Percentiles rank a stretch among this genome's conserved stretches.
phyloP scores from a whole-genome alignment of 192 early-diverging fungal genomes.

The Podila epicladia region DNA sequence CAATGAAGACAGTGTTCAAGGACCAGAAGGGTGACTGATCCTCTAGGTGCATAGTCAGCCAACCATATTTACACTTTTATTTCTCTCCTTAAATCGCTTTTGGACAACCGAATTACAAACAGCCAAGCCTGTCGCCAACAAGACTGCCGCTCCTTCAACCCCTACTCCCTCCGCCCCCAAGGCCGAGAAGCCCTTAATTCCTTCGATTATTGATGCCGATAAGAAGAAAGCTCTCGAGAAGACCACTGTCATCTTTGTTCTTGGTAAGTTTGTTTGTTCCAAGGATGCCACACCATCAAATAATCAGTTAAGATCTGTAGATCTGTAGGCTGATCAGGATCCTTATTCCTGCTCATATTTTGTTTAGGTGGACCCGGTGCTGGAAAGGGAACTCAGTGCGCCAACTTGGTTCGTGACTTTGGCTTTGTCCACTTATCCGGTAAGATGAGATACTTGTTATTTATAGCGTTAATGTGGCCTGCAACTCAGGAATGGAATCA shows the following conservation, averaged over 20 bases:
- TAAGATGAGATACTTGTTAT: slow-evolving; percentile 25
- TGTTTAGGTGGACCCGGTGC: slow-evolving; percentile 77
- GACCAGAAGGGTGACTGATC: no score
- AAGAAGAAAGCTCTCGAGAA: slow-evolving; percentile 54
- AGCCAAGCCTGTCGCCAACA: slow-evolving; percentile 12
- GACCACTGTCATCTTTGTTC: slow-evolving; percentile 88
- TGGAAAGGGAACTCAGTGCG: slow-evolving; percentile 98
- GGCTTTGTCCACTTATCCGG: slow-evolving; percentile 95
- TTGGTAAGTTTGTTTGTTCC: slow-evolving; percentile 61
- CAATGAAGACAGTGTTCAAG: no score
- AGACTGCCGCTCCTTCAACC: slow-evolving; percentile 10
- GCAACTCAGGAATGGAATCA: no score
- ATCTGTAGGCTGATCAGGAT: not conserved
- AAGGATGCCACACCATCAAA: not conserved
- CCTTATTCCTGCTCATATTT: no score
- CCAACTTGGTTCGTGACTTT: slow-evolving; percentile 86
- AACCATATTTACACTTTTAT: no score
- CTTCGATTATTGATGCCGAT: slow-evolving; percentile 12
- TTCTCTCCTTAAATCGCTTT: no score
- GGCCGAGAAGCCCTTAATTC: slow-evolving; percentile 7
- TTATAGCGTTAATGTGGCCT: no score
- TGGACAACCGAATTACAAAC: not conserved
- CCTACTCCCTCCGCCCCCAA: slow-evolving; percentile 5
- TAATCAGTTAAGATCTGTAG: not conserved
- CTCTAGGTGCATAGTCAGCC: no score